A percentile compares a stretch with the other conserved stretches of the same genome.
Evolutionary conservation across 2,329 filamentous ascomycete species (phyloP).

Genomic region (Biscogniauxia sp.): DNA sequence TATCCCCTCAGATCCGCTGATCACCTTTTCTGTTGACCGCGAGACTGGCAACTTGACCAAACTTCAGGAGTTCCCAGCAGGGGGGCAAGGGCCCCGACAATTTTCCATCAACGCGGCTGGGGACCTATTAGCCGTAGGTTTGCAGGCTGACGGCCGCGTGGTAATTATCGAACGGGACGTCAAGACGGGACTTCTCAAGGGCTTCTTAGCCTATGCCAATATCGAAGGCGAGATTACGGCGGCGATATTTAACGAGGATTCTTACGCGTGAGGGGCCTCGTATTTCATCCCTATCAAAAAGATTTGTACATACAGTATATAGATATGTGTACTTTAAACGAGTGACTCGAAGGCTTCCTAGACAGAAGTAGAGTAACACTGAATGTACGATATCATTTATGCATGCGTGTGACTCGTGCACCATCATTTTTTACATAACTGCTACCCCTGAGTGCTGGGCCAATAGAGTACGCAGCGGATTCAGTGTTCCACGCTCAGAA

Average conservation of each 20-base stretch:
- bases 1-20: conserved; percentile 61
- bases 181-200: conserved; percentile 54
- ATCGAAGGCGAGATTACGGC: conserved; percentile 46
- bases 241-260: conserved; percentile 46
- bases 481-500: background rate
- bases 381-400: background rate
- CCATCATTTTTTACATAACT: background rate
- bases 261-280: conserved; percentile 7
- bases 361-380: background rate
- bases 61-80: conserved; percentile 58
- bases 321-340: background rate
- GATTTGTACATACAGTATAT: conserved; percentile 5
- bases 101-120: conserved; percentile 66
- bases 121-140: conserved; percentile 61
- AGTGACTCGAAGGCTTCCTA: background rate
- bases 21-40: conserved; percentile 57
- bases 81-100: conserved; percentile 64
- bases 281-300: background rate
- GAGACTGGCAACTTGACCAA: conserved; percentile 54
- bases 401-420: background rate
- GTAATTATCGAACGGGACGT: conserved; percentile 61
- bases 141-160: conserved; percentile 60
- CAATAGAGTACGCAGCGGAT: background rate
- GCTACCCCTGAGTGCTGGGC: background rate
- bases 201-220: conserved; percentile 41